Evolutionary conservation across 305 asterid genomes (phyloP), one percentile per base, ranked within the genome.

Genomic region (Euphrasia arctica): DNA sequence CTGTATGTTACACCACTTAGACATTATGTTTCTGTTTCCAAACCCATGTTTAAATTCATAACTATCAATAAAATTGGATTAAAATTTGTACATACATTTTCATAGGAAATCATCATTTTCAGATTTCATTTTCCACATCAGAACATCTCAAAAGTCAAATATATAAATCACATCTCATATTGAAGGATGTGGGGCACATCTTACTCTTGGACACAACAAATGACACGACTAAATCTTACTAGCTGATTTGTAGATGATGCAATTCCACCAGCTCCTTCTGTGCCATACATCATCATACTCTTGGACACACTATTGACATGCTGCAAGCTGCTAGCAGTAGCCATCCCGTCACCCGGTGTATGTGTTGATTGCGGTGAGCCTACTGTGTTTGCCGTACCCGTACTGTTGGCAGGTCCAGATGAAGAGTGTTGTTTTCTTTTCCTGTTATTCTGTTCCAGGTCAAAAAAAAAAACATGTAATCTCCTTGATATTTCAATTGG

Each of bases 361-460:
- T 90, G 95, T 65, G 97, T 82, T 63, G 97, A 91, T 71, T 87
- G 89, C 41, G 98, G 98, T 67, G 99, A 85, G 69, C 84, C 86
- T 61, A 78, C 90, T 0, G 99, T 94, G 78, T 94, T 94, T 72
- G 94, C 97, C 56, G 99, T 94, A 70, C 99, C 98, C 43, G 99
- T 88, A 78, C 98, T 94, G 79, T 91, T 91, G 77, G 97, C 98
- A 56, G 91, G 91, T 62, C 99, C 98, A 70, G 99, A 94, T 39
- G 99, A 91, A 64, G 99, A 86, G 72, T 88, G 99, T 45, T 80
- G 94, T 71, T 89, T 94, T 80, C 96, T 80, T 84, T 94, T 94
- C 80, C 94, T 82, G 70, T 87, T 85, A 70, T 75, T 85, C 98
- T 94, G 89, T 75, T 72, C 55, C 70, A 63, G 42, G 54, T 57